Evolutionary conservation across 1,139 yeast species (phyloP).

Genomic region (Casaregolazyma lundiana): DNA sequence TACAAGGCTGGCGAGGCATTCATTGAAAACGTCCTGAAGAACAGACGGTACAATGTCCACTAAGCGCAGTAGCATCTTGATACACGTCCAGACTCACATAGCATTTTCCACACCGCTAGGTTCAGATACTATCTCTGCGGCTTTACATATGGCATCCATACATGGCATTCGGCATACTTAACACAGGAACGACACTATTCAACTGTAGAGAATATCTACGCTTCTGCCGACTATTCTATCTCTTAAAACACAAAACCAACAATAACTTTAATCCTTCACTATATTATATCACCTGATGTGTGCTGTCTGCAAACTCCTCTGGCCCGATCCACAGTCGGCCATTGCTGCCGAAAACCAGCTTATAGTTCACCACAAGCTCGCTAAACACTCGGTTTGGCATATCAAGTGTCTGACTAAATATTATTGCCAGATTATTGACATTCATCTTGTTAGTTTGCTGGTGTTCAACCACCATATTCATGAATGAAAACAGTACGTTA

Average conservation of each 20-base stretch:
- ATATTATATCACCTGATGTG: neutral
- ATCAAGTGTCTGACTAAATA: slow-evolving; percentile 79
- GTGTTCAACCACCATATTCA: slow-evolving; percentile 61
- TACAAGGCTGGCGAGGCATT: slow-evolving; percentile 98
- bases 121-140: too few relatives aligned
- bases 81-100: too few relatives aligned
- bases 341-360: slow-evolving; percentile 49
- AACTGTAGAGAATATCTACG: too few relatives aligned
- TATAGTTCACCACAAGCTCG: slow-evolving; percentile 60
- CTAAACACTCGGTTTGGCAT: slow-evolving; percentile 62
- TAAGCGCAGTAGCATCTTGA: too few relatives aligned
- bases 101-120: too few relatives aligned
- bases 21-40: slow-evolving; percentile 86
- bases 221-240: too few relatives aligned
- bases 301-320: neutral
- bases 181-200: too few relatives aligned
- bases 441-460: slow-evolving; percentile 77
- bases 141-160: too few relatives aligned
- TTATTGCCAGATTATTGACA: slow-evolving; percentile 69
- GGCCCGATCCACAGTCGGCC: neutral
- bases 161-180: too few relatives aligned
- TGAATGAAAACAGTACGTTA: slow-evolving; percentile 60
- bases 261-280: too few relatives aligned
- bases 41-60: slow-evolving; percentile 28
- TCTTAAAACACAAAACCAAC: too few relatives aligned